Conservation (phyloP, 2,329 filamentous ascomycete species). For the Beauveria bassiana region DNA sequence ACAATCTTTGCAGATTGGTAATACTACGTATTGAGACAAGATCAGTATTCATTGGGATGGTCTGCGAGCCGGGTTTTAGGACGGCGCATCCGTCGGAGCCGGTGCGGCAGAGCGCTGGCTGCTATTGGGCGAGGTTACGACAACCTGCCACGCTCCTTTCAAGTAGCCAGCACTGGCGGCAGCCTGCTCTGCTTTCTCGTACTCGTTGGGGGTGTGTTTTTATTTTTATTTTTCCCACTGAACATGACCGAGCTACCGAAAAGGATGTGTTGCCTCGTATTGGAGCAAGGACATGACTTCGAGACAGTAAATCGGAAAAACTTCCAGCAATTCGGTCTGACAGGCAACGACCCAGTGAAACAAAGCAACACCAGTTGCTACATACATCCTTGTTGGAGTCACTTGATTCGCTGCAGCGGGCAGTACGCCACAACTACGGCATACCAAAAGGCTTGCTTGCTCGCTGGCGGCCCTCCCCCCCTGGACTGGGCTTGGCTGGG, state of each 20-base stretch:
- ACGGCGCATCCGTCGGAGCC: conserved; percentile 8
- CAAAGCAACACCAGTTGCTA: neutral
- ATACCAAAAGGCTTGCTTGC: neutral
- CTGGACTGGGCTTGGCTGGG: neutral
- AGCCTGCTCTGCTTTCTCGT: neutral
- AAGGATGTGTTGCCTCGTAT: neutral
- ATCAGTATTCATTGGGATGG: neutral
- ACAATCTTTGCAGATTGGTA: neutral
- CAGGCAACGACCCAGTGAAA: neutral
- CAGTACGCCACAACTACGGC: neutral
- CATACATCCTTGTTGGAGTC: neutral
- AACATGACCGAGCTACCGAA: neutral
- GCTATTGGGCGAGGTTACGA: neutral
- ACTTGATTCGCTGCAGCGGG: conserved; percentile 3
- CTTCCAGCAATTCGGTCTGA: neutral
- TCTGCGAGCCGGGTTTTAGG: neutral
- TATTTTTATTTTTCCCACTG: neutral
- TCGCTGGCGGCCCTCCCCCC: neutral
- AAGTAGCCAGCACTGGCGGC: neutral
- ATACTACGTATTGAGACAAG: neutral
- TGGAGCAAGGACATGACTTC: neutral
- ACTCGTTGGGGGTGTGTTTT: too few relatives aligned
- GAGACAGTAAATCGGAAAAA: neutral
- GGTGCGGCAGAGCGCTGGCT: neutral
- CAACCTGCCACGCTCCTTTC: neutral